Evolutionary conservation across 495 filamentous ascomycete species (phyloP).

Genomic region (Penicillium fimorum): DNA sequence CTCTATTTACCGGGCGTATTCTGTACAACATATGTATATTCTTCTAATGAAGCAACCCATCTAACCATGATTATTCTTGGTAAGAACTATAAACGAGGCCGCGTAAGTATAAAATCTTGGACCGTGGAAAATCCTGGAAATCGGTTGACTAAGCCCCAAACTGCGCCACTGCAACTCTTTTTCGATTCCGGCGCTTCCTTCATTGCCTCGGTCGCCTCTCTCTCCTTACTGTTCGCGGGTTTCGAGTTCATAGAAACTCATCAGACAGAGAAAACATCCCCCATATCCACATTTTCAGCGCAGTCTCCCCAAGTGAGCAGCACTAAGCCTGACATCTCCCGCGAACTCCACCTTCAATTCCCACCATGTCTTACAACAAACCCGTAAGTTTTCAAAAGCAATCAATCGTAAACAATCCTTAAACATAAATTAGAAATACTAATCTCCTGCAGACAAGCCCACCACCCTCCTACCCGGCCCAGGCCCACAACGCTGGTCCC

Average conservation of each 20-base stretch:
- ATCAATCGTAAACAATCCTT: not conserved
- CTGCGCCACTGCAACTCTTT: not conserved
- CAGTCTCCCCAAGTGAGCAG: not conserved
- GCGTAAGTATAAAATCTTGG: not conserved
- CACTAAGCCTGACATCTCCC: not conserved
- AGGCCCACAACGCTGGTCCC: constrained; percentile 32
- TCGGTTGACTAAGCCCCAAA: constrained; percentile 2
- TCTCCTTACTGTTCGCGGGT: not conserved
- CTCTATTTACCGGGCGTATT: too few relatives aligned
- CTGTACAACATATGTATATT: too few relatives aligned
- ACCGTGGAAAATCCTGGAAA: not conserved
- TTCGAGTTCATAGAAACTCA: not conserved
- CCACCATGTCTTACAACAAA: constrained; percentile 29
- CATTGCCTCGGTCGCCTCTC: not conserved
- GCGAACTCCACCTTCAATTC: not conserved
- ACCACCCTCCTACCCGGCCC: constrained; percentile 40
- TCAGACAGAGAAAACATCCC: not conserved
- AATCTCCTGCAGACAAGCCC: constrained; percentile 32
- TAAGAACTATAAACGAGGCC: not conserved
- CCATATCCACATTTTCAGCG: not conserved
- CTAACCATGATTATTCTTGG: not conserved
- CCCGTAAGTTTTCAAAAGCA: constrained; percentile 27
- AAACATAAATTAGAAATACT: not conserved
- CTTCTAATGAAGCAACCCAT: not conserved
- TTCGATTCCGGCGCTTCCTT: not conserved